Conservation (phyloP, 768 basidiomycete species). For the Mycena belliarum region DNA sequence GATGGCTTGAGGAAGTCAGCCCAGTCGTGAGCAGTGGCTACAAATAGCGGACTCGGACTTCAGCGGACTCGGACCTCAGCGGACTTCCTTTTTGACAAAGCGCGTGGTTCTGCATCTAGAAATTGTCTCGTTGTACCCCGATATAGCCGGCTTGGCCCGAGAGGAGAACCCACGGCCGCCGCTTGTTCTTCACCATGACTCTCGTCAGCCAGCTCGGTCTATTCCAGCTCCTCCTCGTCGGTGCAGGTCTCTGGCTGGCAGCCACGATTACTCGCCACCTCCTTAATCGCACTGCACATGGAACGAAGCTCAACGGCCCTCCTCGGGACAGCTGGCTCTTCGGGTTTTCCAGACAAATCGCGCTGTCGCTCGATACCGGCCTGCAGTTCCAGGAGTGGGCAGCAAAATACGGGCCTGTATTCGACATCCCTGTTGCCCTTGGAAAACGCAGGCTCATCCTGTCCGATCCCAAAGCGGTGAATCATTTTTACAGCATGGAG, state of each 20-base stretch:
- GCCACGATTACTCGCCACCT: slow-evolving; percentile 18
- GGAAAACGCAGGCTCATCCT: slow-evolving; percentile 17
- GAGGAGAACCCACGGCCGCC: neutral
- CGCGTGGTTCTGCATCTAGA: too few species aligned
- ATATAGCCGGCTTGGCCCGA: neutral
- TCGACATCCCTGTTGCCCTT: slow-evolving; percentile 23
- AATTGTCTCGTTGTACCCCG: too few species aligned
- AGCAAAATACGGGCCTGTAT: slow-evolving; percentile 33
- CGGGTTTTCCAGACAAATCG: slow-evolving; percentile 22
- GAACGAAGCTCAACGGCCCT: slow-evolving; percentile 30
- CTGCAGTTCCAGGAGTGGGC: slow-evolving; percentile 31
- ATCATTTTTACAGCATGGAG: slow-evolving; percentile 27
- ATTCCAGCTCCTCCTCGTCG: slow-evolving; percentile 13
- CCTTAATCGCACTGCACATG: slow-evolving; percentile 13
- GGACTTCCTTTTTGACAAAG: too few species aligned
- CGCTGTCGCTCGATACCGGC: slow-evolving; percentile 17
- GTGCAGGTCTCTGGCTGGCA: slow-evolving; percentile 21
- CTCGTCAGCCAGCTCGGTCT: slow-evolving; percentile 6
- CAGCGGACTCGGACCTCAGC: too few species aligned
- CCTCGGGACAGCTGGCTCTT: slow-evolving; percentile 29
- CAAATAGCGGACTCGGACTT: too few species aligned
- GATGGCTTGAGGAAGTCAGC: too few species aligned
- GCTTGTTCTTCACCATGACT: slow-evolving; percentile 4
- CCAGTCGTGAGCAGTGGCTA: too few species aligned
- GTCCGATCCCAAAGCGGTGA: slow-evolving; percentile 28